Base-by-base conservation (phyloP, 176 grass and related monocot genomes). In the Alloteropsis semialata region DNA sequence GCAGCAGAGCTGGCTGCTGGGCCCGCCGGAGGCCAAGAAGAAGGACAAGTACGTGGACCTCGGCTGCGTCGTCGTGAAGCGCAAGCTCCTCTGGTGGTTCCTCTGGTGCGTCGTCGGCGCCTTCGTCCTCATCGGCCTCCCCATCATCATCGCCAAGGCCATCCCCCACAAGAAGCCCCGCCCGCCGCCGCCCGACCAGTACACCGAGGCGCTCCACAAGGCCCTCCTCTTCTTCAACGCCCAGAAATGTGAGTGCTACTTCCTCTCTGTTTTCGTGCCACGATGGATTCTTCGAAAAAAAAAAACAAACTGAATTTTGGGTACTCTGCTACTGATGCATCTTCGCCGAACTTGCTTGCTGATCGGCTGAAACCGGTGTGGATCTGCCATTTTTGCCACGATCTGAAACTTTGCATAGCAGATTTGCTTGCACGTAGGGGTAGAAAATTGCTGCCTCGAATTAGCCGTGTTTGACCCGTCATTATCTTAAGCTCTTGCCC, bases 201-300 rank as follows among this genome's bases (percentile, higher is more conserved):
- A 99, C 90, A 90, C 93, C 3, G 81, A 92, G 0, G 91, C 87
- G 22, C 86, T 96, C n/a, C 96, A 93, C 90, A 98, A 98, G 84
- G 96, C 96, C 0, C 89, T 98, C 44, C 89, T 88, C 79, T 98
- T 98, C 96, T 98, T 95, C 90, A 98, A 98, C 69, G 96, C 96
- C 42, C 96, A 95, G 77, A 98, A 91, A 89, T 98, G 92, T 98
- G 53, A 82, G 92, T 41, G 0, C 38, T 34, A 1, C 34, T 10
- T 17, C 50, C 2, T 25, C 10, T 46, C 2, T 48, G 11, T 16
- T 5, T 44, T 14, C 65, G 3, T n/a, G 0, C 27, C 18, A 6
- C 63, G 10, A 27, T 58, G 32, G 14, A 13, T 56, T 38, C 49
- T 24, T 74, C 18, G 12, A 2, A 8, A 0, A 15, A 14, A 5